Percentiles rank a stretch among this genome's conserved stretches.
phyloP scores from a whole-genome alignment of 257 asterid genomes.

The Plantago ovata region DNA sequence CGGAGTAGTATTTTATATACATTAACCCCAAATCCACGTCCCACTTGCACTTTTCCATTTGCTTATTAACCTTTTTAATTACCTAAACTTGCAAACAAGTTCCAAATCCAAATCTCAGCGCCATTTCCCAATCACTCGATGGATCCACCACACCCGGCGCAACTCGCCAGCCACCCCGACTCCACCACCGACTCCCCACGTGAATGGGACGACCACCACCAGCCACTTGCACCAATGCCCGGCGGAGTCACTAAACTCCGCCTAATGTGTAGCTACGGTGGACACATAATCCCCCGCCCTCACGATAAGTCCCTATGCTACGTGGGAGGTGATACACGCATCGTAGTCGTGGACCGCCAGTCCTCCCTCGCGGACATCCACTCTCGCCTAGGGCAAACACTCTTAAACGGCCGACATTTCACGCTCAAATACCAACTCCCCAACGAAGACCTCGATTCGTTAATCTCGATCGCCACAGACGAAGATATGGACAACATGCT shows the following conservation, averaged over 20 bases:
- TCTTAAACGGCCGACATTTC: slow-evolving; percentile 55
- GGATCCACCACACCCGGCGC: slow-evolving; percentile 7
- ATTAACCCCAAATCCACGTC: slow-evolving; percentile 1
- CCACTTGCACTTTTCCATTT: background rate
- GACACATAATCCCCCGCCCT: slow-evolving; percentile 80
- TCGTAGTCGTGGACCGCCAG: slow-evolving; percentile 56
- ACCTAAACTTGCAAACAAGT: background rate
- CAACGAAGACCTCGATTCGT: slow-evolving; percentile 70
- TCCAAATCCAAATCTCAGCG: background rate
- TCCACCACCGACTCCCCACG: background rate
- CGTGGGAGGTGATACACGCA: slow-evolving; percentile 79
- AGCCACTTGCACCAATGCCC: too few relatives aligned
- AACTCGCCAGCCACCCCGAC: background rate
- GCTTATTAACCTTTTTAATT: background rate
- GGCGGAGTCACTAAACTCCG: slow-evolving; percentile 54
- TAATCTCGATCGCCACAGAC: slow-evolving; percentile 58
- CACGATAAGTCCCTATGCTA: slow-evolving; percentile 73
- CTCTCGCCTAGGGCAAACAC: slow-evolving; percentile 53
- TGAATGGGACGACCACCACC: slow-evolving; percentile 47
- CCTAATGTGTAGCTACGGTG: slow-evolving; percentile 75
- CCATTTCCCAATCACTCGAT: background rate
- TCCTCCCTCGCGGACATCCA: slow-evolving; percentile 52
- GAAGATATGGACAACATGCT: slow-evolving; percentile 80
- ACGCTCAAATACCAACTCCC: slow-evolving; percentile 75
- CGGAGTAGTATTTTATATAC: too few relatives aligned